phyloP scores from a whole-genome alignment of 441 rosid species.

The Rhodomyrtus psidioides region DNA sequence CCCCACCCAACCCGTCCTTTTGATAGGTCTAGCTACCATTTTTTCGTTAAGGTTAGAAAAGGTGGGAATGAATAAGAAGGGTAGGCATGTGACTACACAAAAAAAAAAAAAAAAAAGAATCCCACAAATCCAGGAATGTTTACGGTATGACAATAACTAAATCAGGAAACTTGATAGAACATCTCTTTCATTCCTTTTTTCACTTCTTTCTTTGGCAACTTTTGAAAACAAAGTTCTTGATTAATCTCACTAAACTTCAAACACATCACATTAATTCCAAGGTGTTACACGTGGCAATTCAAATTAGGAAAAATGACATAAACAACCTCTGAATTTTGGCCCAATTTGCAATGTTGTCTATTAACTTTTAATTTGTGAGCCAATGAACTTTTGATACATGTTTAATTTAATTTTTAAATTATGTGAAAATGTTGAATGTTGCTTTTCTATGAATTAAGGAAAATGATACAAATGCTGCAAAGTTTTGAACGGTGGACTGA shows the following conservation, averaged over 20 bases:
- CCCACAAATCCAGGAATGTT: not conserved
- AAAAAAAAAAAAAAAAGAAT: not conserved
- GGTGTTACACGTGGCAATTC: not conserved
- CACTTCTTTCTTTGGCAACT: not conserved
- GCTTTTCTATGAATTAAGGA: no score
- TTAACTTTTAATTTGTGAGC: not conserved
- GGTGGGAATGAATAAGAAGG: not conserved
- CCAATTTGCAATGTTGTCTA: not conserved
- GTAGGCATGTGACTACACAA: not conserved
- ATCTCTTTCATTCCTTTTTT: not conserved
- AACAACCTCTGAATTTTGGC: not conserved
- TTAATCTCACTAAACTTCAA: not conserved
- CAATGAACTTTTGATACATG: accelerated
- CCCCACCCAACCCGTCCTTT: no score
- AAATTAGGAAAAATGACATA: not conserved
- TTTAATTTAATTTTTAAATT: not conserved
- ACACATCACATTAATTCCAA: not conserved
- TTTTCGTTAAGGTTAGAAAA: not conserved
- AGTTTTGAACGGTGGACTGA: no score
- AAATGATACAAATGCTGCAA: no score
- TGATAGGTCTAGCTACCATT: no score
- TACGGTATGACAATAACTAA: not conserved
- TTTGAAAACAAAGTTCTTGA: not conserved
- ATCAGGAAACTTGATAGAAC: not conserved
- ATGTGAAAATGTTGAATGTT: not conserved